phyloP scores from a whole-genome alignment of 1,284 basidiomycete species.

The Cystobasidiaceae sp. region DNA sequence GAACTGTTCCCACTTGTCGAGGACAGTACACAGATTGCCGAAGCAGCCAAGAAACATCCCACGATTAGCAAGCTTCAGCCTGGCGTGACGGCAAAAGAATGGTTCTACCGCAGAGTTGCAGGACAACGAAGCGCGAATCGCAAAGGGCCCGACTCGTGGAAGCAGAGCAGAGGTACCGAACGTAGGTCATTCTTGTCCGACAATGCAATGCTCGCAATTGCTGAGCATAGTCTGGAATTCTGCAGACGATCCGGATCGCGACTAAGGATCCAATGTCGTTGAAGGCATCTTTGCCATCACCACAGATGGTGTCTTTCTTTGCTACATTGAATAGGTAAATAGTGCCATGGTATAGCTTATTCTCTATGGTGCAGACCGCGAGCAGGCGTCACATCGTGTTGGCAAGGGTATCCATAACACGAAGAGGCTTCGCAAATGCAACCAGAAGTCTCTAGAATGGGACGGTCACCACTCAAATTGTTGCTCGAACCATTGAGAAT shows the following conservation, averaged over 20 bases:
- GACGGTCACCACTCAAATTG: slow-evolving; percentile 10
- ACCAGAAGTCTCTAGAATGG: not conserved
- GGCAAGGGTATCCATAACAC: no score
- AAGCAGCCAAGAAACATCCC: slow-evolving; percentile 28
- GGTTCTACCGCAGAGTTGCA: slow-evolving; percentile 32
- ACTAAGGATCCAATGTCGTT: not conserved
- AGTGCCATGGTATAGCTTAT: no score
- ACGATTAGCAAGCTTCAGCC: slow-evolving; percentile 25
- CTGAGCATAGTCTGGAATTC: not conserved
- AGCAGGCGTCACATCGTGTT: no score
- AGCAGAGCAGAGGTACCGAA: slow-evolving; percentile 37
- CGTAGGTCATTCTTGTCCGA: slow-evolving; percentile 32
- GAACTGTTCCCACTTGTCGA: slow-evolving; percentile 12
- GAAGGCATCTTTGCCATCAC: no score
- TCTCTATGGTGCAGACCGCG: no score
- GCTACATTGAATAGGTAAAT: no score
- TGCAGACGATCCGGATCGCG: not conserved
- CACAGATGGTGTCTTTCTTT: no score
- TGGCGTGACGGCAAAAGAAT: slow-evolving; percentile 31
- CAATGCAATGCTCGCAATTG: not conserved
- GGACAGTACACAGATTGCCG: slow-evolving; percentile 21
- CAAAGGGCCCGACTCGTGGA: slow-evolving; percentile 35
- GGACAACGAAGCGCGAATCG: slow-evolving; percentile 33
- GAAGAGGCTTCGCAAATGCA: no score
- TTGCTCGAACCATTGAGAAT: slow-evolving; percentile 24